Conservation (phyloP, 768 basidiomycete species). For the Cystofilobasidium macerans region DNA sequence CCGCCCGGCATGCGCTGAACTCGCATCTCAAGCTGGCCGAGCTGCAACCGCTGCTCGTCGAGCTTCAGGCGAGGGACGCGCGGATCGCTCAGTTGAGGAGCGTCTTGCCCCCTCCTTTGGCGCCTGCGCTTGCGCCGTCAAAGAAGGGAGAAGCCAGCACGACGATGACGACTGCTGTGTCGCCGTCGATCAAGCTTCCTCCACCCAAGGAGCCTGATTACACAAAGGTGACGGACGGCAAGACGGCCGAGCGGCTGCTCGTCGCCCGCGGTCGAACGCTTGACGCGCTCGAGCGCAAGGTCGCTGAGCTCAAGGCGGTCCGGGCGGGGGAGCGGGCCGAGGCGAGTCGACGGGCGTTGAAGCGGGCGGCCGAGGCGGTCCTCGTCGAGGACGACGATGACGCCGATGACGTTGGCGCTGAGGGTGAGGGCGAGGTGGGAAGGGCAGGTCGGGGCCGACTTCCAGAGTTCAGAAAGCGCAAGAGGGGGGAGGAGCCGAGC, state of each 20-base stretch:
- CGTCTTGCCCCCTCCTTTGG: background rate
- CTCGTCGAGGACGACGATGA: background rate
- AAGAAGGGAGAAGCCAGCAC: background rate
- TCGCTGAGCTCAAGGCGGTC: background rate
- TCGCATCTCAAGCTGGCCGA: conserved; percentile 23
- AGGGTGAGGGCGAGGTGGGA: background rate
- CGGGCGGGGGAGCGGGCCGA: background rate
- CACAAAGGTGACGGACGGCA: background rate
- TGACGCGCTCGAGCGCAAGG: conserved; percentile 17
- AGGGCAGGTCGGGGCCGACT: background rate
- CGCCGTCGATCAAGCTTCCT: too few relatives aligned
- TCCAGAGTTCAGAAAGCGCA: conserved; percentile 9
- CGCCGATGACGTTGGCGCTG: background rate
- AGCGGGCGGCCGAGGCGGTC: conserved; percentile 8
- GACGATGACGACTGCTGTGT: background rate
- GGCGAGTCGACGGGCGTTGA: background rate
- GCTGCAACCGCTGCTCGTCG: conserved; percentile 10
- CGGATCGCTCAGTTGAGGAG: conserved; percentile 5
- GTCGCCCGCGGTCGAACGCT: conserved; percentile 18
- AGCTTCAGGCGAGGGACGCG: conserved; percentile 21
- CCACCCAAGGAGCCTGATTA: background rate
- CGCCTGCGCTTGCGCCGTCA: background rate
- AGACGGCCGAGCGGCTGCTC: conserved; percentile 14
- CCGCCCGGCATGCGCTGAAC: background rate
- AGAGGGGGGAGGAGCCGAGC: too few relatives aligned